Percentiles rank a stretch among this genome's conserved stretches.
Conservation (phyloP, 2,329 filamentous ascomycete species). For the Ophiocordyceps camponoti-saundersi region DNA sequence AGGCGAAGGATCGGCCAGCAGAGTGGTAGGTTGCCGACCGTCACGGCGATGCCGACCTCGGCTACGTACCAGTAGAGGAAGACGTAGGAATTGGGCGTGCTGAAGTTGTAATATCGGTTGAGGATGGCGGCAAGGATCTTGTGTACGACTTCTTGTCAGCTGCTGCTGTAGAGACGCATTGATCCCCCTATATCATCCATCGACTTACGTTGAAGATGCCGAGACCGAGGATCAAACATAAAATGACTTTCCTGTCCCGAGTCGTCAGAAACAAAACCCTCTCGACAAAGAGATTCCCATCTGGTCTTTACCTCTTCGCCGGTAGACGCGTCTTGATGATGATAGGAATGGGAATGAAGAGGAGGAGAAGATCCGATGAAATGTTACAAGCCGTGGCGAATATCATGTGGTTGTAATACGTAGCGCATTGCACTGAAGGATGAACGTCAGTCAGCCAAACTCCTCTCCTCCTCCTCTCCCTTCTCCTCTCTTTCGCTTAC, state of each 20-base stretch:
- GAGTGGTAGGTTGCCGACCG: slow-evolving; percentile 44
- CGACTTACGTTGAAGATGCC: slow-evolving; percentile 27
- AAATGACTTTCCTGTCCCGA: slow-evolving; percentile 27
- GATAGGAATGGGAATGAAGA: slow-evolving; percentile 27
- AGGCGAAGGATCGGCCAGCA: slow-evolving; percentile 38
- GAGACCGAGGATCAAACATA: slow-evolving; percentile 37
- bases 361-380: slow-evolving; percentile 24
- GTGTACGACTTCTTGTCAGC: too few relatives aligned
- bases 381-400: slow-evolving; percentile 29
- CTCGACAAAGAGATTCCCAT: not conserved
- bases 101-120: slow-evolving; percentile 46
- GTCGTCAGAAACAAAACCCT: not conserved
- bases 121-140: slow-evolving; percentile 39
- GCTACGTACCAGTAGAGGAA: slow-evolving; percentile 46
- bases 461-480: too few relatives aligned
- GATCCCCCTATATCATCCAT: too few relatives aligned
- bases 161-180: too few relatives aligned
- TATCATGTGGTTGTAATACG: slow-evolving; percentile 29
- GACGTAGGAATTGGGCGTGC: slow-evolving; percentile 32
- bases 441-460: not conserved
- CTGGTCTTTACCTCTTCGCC: slow-evolving; percentile 8
- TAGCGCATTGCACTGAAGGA: slow-evolving; percentile 21
- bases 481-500: slow-evolving; percentile 3
- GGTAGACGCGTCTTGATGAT: slow-evolving; percentile 22
- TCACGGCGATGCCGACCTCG: slow-evolving; percentile 39